These are phyloP conservation scores for Cucurbita pepo DNA, from an alignment of 306 rosid species.

Conservation along the genomic window DNA sequence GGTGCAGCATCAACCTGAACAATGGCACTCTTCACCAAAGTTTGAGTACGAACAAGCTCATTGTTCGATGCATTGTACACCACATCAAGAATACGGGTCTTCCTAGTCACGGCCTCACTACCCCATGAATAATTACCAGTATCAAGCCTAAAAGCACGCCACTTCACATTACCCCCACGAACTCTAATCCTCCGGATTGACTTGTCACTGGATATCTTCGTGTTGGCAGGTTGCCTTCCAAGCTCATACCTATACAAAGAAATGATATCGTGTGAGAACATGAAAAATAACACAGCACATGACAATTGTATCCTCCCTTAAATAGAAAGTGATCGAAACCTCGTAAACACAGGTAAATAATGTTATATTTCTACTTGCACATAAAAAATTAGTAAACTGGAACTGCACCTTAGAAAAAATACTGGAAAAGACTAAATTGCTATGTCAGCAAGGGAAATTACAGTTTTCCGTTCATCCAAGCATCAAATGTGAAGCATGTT, in stretches of 20 bases:
- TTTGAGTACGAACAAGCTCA: slow-evolving; percentile 2
- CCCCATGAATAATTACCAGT: slow-evolving; percentile 2
- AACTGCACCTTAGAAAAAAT: neutral
- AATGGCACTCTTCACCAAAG: slow-evolving; percentile 3
- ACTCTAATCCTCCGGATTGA: neutral
- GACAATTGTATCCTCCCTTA: too few species aligned
- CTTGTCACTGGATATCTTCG: neutral
- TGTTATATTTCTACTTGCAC: neutral
- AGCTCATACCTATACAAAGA: neutral
- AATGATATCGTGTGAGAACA: neutral
- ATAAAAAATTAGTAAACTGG: neutral
- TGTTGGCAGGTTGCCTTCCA: slow-evolving; percentile 4
- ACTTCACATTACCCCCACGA: slow-evolving; percentile 3
- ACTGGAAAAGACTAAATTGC: neutral
- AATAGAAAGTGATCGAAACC: neutral
- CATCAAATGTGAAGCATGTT: neutral
- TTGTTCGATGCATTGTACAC: slow-evolving; percentile 1
- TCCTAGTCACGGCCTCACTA: slow-evolving; percentile 1
- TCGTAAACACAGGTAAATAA: neutral
- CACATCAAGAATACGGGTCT: slow-evolving; percentile 1
- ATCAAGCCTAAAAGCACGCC: slow-evolving; percentile 1
- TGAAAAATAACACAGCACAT: neutral
- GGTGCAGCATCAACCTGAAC: slow-evolving; percentile 6
- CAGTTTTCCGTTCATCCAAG: neutral
- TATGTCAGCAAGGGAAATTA: neutral